Evolutionary conservation across 164 flowering plant species (phyloP), one percentile per base, ranked within the genome.

Genomic region (Magnolia kwangsiensis): DNA sequence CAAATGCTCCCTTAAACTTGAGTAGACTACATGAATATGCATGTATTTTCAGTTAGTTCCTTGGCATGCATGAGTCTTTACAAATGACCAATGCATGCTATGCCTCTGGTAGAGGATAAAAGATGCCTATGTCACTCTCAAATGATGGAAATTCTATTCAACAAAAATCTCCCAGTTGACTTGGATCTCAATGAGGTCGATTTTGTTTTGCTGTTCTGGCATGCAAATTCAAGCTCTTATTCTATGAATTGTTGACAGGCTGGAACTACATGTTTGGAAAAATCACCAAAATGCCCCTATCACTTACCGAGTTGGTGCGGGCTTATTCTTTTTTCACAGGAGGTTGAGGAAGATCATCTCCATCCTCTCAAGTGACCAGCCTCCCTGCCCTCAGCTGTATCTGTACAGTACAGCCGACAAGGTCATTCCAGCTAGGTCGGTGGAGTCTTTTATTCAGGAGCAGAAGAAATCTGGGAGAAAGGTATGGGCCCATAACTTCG

Each of bases 371-470:
- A 78, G 85, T 63, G 74, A 85, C 77, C 95, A 87, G 78, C 97
- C 97, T 63, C 63, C 80, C 9, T 94, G 93, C 74, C 95, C 97
- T 67, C 97, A 94, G 82, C 94, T 96, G 50, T 96, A 91, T 82
- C 87, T 96, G 23, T 96, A 96, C 77, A 96, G 99, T 74, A 84
- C 94, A 61, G 94, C 86, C 23, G 98, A 96, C 79, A 91, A 81
- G 77, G 96, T 96, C 70, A 85, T 94, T 70, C 97, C 97, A 13
- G 85, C 16, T 80, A 80, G 67, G 37, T 80, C 94, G 1, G 85
- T 92, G 3, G 97, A 91, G 74, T 78, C 75, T 68, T 87, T 88
- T 71, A 82, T 91, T 50, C 82, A 87, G 69, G 79, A 82, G n/a
- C 97, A 91, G 76, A 85, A 81, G 85, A 83, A 50, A 76, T 72